These are phyloP conservation scores for Buxus sempervirens DNA, from an alignment of 164 flowering plant species.

Conservation along the genomic window DNA sequence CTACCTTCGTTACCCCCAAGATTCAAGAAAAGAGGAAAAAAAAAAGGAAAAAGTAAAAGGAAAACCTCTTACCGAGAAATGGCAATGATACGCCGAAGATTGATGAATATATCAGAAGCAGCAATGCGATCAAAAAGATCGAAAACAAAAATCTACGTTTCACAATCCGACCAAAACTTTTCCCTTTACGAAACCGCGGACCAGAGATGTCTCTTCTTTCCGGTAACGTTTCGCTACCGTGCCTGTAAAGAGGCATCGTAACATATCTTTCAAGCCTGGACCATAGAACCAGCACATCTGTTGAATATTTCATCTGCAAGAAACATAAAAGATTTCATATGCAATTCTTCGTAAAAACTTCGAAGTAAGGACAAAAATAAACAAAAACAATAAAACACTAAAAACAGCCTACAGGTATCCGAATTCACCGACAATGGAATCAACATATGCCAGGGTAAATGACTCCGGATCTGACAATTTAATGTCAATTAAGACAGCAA, in stretches of 20 bases:
- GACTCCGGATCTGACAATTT: no score
- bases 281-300: slow-evolving; percentile 22
- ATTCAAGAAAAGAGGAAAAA: neutral
- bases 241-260: slow-evolving; percentile 33
- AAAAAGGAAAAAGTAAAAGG: neutral
- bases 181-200: slow-evolving; percentile 43
- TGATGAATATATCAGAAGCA: slow-evolving; percentile 34
- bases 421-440: no score
- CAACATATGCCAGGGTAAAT: no score
- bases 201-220: slow-evolving; percentile 36
- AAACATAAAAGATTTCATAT: neutral
- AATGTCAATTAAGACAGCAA: no score
- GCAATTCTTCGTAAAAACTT: neutral
- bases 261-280: slow-evolving; percentile 16
- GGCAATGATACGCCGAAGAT: slow-evolving; percentile 40
- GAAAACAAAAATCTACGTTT: slow-evolving; percentile 38
- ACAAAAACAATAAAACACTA: no score
- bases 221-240: slow-evolving; percentile 30
- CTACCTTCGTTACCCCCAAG: no score
- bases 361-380: neutral
- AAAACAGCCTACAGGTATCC: no score
- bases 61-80: slow-evolving; percentile 47
- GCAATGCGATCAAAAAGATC: slow-evolving; percentile 36
- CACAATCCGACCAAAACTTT: slow-evolving; percentile 43
- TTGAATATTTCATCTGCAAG: slow-evolving; percentile 6